Conservation (phyloP, 176 grass and related monocot species). For the Hyparrhenia diplandra region DNA sequence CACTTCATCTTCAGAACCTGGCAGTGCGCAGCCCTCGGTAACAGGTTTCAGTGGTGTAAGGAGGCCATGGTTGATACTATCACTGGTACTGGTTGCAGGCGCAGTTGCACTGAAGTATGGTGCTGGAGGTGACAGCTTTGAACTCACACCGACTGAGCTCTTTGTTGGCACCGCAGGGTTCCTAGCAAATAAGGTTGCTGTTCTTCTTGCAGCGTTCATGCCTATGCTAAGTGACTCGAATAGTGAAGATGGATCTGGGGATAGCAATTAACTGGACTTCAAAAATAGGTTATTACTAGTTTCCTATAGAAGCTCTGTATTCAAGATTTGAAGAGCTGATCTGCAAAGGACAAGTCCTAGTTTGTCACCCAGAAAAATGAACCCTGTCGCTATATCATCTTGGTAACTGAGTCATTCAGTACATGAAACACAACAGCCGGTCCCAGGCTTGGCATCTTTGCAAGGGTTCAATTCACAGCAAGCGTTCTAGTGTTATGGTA, state of each 20-base stretch:
- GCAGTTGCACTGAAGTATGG: slow-evolving; percentile 52
- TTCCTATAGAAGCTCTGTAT: not conserved
- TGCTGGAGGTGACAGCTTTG: slow-evolving; percentile 42
- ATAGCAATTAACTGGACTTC: not conserved
- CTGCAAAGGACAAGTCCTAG: not conserved
- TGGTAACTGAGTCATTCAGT: not conserved
- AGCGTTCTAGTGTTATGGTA: no score
- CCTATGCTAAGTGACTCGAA: slow-evolving; percentile 60
- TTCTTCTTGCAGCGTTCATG: slow-evolving; percentile 79
- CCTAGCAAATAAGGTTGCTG: slow-evolving; percentile 56
- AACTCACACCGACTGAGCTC: slow-evolving; percentile 53
- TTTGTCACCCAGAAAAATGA: not conserved
- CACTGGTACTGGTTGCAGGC: slow-evolving; percentile 40
- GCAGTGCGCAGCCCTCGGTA: slow-evolving; percentile 3
- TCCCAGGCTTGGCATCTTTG: not conserved
- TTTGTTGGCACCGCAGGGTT: slow-evolving; percentile 64
- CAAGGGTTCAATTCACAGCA: not conserved
- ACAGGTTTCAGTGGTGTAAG: slow-evolving; percentile 33
- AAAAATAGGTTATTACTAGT: not conserved
- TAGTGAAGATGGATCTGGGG: slow-evolving; percentile 17
- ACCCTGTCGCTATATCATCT: not conserved
- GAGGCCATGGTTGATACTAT: slow-evolving; percentile 76
- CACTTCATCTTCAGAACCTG: slow-evolving; percentile 31
- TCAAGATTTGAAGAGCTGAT: not conserved
- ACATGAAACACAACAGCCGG: not conserved